A percentile compares a stretch with the other conserved stretches of the same genome.
Conservation (phyloP, 768 basidiomycete species). For the Thelephora aurantiotincta region DNA sequence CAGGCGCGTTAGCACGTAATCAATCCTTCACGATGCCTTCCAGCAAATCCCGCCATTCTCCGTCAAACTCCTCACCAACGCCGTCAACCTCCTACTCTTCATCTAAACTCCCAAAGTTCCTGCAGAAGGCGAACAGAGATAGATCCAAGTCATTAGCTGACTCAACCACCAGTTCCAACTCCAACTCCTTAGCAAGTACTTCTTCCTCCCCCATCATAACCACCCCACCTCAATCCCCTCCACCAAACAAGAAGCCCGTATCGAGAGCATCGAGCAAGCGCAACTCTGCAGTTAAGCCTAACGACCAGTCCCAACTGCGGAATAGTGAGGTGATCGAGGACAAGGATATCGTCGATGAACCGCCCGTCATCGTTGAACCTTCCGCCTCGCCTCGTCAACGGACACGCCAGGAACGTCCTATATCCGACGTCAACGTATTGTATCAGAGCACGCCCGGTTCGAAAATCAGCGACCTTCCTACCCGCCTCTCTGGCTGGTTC, state of each 20-base stretch:
- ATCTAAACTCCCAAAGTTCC: constrained; percentile 53
- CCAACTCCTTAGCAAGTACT: constrained; percentile 24
- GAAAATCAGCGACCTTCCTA: constrained; percentile 56
- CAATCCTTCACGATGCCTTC: constrained; percentile 24
- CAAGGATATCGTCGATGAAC: constrained; percentile 29
- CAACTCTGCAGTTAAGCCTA: constrained; percentile 3
- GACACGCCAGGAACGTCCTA: constrained; percentile 42
- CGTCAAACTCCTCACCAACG: constrained; percentile 22
- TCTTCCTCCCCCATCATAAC: constrained; percentile 23
- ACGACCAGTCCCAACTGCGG: constrained; percentile 12
- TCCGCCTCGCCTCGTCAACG: constrained; percentile 36
- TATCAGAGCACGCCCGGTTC: constrained; percentile 29
- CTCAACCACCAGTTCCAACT: constrained; percentile 20
- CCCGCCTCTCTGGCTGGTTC: constrained; percentile 70
- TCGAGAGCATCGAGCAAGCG: constrained; percentile 9
- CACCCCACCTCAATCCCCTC: constrained; percentile 15
- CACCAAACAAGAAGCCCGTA: constrained; percentile 14
- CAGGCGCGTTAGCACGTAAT: too few species aligned
- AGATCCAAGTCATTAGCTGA: constrained; percentile 39
- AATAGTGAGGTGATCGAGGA: constrained; percentile 18
- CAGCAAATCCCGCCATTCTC: constrained; percentile 29
- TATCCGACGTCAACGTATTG: constrained; percentile 29
- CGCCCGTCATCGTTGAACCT: constrained; percentile 60
- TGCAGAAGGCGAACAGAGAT: constrained; percentile 51
- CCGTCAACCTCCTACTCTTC: constrained; percentile 24